These are phyloP conservation scores for Ceratobasidium papillatum DNA, from an alignment of 1,284 basidiomycete species.

Conservation along the genomic window DNA sequence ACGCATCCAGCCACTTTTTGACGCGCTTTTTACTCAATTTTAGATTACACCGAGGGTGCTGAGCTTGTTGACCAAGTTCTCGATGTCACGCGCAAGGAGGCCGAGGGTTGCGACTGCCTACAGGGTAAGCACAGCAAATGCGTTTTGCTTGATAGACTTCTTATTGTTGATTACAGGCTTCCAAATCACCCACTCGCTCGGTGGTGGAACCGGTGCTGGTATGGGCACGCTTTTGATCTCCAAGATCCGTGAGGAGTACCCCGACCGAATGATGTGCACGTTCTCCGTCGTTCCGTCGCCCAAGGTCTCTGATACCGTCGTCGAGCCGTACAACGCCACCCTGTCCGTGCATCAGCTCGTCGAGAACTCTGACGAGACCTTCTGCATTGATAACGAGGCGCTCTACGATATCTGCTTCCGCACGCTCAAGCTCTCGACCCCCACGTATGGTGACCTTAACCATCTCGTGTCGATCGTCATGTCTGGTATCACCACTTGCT, in stretches of 20 bases:
- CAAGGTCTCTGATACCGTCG: conserved; percentile 64
- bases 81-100: conserved; percentile 67
- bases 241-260: conserved; percentile 69
- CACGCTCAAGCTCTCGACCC: conserved; percentile 92
- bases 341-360: conserved; percentile 68
- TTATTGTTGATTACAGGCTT: conserved; percentile 57
- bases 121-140: conserved; percentile 49
- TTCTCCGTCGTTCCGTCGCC: conserved; percentile 69
- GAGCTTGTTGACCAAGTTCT: conserved; percentile 65
- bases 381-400: conserved; percentile 92
- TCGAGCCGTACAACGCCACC: conserved; percentile 70
- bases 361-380: conserved; percentile 69
- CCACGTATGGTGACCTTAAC: conserved; percentile 97
- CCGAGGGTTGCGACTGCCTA: conserved; percentile 63
- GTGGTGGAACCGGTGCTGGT: conserved; percentile 69
- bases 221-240: conserved; percentile 69
- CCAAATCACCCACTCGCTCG: conserved; percentile 69
- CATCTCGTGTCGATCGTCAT: conserved; percentile 97
- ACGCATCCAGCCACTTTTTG: not conserved
- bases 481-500: conserved; percentile 95
- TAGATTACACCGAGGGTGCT: conserved; percentile 55
- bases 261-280: conserved; percentile 69
- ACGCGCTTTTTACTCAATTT: conserved; percentile 26
- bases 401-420: conserved; percentile 98
- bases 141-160: conserved; percentile 48